These are phyloP conservation scores for Phytophthora pistaciae DNA, from an alignment of 352 stramenopile species.

Conservation along the genomic window DNA sequence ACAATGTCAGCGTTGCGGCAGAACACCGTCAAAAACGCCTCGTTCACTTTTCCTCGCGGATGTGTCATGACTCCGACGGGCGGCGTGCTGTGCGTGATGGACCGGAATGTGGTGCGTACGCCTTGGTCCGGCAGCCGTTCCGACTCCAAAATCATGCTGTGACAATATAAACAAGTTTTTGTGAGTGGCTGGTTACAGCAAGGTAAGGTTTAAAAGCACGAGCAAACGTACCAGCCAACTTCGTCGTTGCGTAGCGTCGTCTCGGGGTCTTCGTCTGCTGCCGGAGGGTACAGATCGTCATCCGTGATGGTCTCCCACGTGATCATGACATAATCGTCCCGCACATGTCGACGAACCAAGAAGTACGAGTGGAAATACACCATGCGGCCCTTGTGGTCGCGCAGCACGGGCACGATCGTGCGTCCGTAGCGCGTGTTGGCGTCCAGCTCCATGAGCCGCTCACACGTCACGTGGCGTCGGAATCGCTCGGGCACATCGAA, in stretches of 20 bases:
- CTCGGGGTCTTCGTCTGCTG: slow-evolving; percentile 53
- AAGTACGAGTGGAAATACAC: slow-evolving; percentile 88
- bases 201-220: slow-evolving; percentile 2
- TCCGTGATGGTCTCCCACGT: slow-evolving; percentile 75
- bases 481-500: slow-evolving; percentile 77
- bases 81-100: slow-evolving; percentile 76
- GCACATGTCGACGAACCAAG: slow-evolving; percentile 65
- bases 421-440: slow-evolving; percentile 81
- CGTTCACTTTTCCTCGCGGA: slow-evolving; percentile 75
- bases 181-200: background rate
- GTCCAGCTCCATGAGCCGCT: slow-evolving; percentile 83
- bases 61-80: slow-evolving; percentile 73
- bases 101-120: slow-evolving; percentile 65
- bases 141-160: slow-evolving; percentile 75
- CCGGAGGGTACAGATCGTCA: slow-evolving; percentile 71
- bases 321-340: slow-evolving; percentile 67
- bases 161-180: background rate
- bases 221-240: slow-evolving; percentile 71
- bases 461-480: slow-evolving; percentile 68
- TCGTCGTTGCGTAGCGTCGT: slow-evolving; percentile 79
- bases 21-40: slow-evolving; percentile 82
- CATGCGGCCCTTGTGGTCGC: slow-evolving; percentile 63
- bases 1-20: slow-evolving; percentile 80
- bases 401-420: slow-evolving; percentile 76
- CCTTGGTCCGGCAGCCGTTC: slow-evolving; percentile 57